These are phyloP conservation scores for Cetradonia linearis DNA, from an alignment of 495 filamentous ascomycete species.

Conservation along the genomic window DNA sequence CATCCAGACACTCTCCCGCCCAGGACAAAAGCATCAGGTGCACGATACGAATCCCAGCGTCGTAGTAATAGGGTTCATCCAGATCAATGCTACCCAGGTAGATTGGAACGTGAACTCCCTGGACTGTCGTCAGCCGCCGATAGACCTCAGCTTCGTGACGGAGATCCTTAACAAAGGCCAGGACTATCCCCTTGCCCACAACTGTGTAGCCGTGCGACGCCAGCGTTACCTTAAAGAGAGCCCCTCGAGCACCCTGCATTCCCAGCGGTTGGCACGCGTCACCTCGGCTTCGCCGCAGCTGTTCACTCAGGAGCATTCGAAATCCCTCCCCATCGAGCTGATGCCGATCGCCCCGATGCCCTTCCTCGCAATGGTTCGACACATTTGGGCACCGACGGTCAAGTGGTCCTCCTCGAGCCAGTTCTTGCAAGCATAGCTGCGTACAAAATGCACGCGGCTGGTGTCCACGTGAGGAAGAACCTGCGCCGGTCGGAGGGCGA, in stretches of 20 bases:
- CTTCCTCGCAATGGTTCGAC: constrained; percentile 24
- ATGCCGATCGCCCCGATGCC: constrained; percentile 14
- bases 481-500: background rate
- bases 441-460: constrained; percentile 35
- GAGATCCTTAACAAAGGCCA: constrained; percentile 24
- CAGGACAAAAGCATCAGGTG: constrained; percentile 32
- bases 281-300: constrained; percentile 3
- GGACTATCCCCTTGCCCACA: constrained; percentile 8
- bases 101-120: constrained; percentile 33
- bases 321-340: constrained; percentile 5
- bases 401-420: constrained; percentile 28
- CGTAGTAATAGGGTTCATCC: constrained; percentile 25
- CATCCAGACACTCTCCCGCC: constrained; percentile 19
- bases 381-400: constrained; percentile 36
- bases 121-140: constrained; percentile 26
- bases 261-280: background rate
- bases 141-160: constrained; percentile 31
- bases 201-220: constrained; percentile 11
- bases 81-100: constrained; percentile 31
- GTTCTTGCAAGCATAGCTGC: constrained; percentile 34
- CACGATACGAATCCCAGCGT: constrained; percentile 24
- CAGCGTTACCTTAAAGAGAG: constrained; percentile 13
- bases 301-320: background rate
- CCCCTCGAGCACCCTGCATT: constrained; percentile 11
- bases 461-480: constrained; percentile 22